A percentile compares a stretch with the other conserved stretches of the same genome.
Conservation (phyloP, 2,329 filamentous ascomycete species). For the Colletotrichum sp. region DNA sequence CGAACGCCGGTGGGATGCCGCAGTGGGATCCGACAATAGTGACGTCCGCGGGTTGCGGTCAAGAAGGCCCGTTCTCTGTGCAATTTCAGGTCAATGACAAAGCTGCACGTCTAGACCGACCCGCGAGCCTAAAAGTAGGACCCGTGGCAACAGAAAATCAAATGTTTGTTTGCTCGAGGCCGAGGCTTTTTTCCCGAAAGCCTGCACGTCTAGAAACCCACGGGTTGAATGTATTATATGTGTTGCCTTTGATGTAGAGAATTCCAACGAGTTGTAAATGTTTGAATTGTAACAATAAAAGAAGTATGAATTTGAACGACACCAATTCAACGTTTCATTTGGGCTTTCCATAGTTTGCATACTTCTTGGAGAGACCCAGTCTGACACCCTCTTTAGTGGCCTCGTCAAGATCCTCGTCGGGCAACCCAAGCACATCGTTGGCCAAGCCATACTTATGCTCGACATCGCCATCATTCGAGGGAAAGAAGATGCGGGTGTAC, state of each 20-base stretch:
- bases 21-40: neutral
- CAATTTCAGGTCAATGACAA: neutral
- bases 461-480: constrained; percentile 45
- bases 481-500: constrained; percentile 61
- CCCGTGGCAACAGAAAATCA: neutral
- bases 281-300: neutral
- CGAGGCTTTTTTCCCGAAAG: neutral
- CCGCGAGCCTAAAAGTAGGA: neutral
- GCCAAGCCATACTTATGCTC: constrained; percentile 37
- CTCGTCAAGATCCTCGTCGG: constrained; percentile 63
- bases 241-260: neutral
- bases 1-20: neutral
- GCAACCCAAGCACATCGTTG: constrained; percentile 62
- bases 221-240: neutral
- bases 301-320: neutral
- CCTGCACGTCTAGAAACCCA: neutral
- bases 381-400: constrained; percentile 54
- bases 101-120: neutral
- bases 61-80: neutral
- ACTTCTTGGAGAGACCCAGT: constrained; percentile 28
- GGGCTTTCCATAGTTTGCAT: neutral
- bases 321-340: neutral
- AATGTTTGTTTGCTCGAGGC: neutral
- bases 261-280: neutral
- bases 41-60: neutral